These are phyloP conservation scores for Inonotus obliquus DNA, from an alignment of 1,284 basidiomycete genomes.

Conservation along the genomic window DNA sequence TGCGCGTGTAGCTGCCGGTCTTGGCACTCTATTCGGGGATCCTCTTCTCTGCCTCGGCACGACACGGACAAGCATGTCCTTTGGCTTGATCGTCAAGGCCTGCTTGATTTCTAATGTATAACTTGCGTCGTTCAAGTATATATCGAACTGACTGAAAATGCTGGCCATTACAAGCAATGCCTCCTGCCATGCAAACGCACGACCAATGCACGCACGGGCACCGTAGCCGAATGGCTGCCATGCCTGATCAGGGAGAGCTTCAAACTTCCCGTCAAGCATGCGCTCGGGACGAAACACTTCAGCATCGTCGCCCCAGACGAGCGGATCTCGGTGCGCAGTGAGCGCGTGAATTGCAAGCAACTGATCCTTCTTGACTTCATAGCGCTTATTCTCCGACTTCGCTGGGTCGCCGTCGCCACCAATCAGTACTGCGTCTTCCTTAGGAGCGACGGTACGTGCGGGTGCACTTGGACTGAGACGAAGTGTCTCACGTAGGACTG, in stretches of 20 bases:
- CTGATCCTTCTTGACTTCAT: conserved; percentile 34
- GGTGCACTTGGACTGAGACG: conserved; percentile 42
- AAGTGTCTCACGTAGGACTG: conserved; percentile 44
- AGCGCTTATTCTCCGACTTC: conserved; percentile 28
- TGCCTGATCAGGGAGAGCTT: conserved; percentile 40
- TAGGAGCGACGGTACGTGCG: conserved; percentile 30
- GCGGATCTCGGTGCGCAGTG: conserved; percentile 38
- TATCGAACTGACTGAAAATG: conserved; percentile 42
- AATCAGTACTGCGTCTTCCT: conserved; percentile 36
- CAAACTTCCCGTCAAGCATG: conserved; percentile 44
- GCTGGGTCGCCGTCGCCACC: conserved; percentile 26
- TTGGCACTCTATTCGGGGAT: not conserved
- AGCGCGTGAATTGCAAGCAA: conserved; percentile 31
- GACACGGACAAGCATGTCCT: conserved; percentile 38
- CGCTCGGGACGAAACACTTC: conserved; percentile 42
- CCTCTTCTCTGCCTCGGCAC: conserved; percentile 28
- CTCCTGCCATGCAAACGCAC: conserved; percentile 48
- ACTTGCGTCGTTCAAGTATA: conserved; percentile 37
- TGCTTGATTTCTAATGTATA: conserved; percentile 42
- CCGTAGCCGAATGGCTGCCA: conserved; percentile 46
- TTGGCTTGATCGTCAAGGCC: conserved; percentile 46
- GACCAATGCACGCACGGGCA: conserved; percentile 39
- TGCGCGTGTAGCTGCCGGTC: too few species aligned
- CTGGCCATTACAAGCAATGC: conserved; percentile 37
- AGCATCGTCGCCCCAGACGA: conserved; percentile 47